A percentile compares a stretch with the other conserved stretches of the same genome.
Evolutionary conservation across 306 rosid species (phyloP).

Genomic region (Crataegus laevigata): DNA sequence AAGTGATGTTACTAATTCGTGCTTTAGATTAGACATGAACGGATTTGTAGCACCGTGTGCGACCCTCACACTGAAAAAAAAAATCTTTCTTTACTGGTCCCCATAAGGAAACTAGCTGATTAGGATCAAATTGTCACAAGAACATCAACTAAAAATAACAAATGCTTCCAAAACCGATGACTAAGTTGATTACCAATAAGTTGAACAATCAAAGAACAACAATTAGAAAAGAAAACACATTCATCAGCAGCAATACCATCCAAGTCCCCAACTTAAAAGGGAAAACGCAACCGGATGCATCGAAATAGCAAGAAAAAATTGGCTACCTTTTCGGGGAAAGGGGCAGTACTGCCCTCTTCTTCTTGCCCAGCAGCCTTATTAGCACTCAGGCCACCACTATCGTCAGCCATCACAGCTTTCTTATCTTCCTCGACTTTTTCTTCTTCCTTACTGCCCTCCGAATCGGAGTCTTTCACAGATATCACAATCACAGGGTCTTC

Average conservation of each 20-base stretch:
- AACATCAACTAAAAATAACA: neutral
- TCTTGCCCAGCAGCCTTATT: constrained; percentile 69
- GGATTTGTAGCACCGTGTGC: neutral
- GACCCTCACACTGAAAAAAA: neutral
- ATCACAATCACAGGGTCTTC: constrained; percentile 43
- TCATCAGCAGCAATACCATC: neutral
- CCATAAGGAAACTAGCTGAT: neutral
- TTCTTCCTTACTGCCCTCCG: constrained; percentile 15
- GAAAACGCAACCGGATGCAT: neutral
- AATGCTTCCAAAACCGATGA: neutral
- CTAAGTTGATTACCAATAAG: neutral
- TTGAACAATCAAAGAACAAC: neutral
- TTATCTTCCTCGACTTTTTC: constrained; percentile 16
- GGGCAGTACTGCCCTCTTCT: constrained; percentile 73
- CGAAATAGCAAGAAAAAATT: neutral
- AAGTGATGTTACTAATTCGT: neutral
- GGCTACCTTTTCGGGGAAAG: constrained; percentile 84
- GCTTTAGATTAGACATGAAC: neutral
- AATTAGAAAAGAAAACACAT: neutral
- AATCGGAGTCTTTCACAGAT: constrained; percentile 43
- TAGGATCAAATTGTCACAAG: neutral
- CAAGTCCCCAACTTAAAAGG: neutral
- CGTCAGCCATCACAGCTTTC: constrained; percentile 64
- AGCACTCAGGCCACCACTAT: constrained; percentile 87
- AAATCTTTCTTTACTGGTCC: neutral